These are phyloP conservation scores for Lipomyces yamanashiensis DNA, from an alignment of 805 yeast genomes.

Conservation along the genomic window DNA sequence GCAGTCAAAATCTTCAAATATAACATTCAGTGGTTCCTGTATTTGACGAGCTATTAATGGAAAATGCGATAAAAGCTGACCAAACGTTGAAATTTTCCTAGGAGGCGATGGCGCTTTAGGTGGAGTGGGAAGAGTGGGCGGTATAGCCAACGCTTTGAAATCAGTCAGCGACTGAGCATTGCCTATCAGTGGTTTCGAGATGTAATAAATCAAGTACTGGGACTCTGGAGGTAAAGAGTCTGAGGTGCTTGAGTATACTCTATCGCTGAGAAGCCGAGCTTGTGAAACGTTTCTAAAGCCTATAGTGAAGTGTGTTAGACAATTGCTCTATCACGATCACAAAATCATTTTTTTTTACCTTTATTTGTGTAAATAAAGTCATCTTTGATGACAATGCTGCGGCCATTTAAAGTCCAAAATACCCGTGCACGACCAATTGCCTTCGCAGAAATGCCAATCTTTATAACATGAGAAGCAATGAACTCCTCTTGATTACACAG, in stretches of 20 bases:
- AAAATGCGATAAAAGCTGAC: constrained; percentile 48
- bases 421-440: constrained; percentile 48
- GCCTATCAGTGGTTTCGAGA: constrained; percentile 36
- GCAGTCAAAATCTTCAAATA: constrained; percentile 50
- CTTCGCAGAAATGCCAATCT: constrained; percentile 42
- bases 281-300: constrained; percentile 47
- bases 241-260: constrained; percentile 56
- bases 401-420: constrained; percentile 60
- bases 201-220: constrained; percentile 29
- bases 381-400: constrained; percentile 60
- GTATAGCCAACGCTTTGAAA: neutral
- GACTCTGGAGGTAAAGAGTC: constrained; percentile 26
- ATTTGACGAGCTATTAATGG: constrained; percentile 49
- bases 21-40: constrained; percentile 48
- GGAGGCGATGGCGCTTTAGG: neutral
- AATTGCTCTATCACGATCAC: constrained; percentile 17
- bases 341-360: constrained; percentile 49
- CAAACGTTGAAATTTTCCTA: constrained; percentile 43
- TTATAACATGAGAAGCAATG: constrained; percentile 63
- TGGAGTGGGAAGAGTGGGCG: constrained; percentile 29
- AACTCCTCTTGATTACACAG: constrained; percentile 64
- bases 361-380: constrained; percentile 59
- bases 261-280: constrained; percentile 58
- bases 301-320: neutral
- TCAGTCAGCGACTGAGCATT: constrained; percentile 29